Evolutionary conservation across 371 early-diverging fungal species (phyloP).

Genomic region (Saksenaea vasiformis): DNA sequence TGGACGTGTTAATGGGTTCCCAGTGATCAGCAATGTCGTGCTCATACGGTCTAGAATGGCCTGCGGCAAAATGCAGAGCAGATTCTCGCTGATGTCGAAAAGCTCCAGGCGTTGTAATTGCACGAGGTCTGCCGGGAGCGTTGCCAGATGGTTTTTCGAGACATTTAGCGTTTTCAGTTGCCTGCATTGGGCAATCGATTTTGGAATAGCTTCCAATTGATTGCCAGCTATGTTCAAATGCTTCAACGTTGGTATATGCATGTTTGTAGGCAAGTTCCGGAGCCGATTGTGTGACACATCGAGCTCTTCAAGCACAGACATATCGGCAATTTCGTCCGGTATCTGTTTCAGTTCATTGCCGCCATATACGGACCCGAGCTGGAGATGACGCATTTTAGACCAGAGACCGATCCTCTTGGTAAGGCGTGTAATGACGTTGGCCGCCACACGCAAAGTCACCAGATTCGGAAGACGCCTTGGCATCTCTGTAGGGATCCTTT

Average conservation of each 20-base stretch:
- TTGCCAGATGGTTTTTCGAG: constrained; percentile 60
- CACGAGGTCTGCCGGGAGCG: constrained; percentile 60
- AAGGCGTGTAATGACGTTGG: constrained; percentile 51
- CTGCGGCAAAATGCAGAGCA: constrained; percentile 63
- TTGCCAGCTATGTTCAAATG: constrained; percentile 55
- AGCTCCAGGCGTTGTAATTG: constrained; percentile 52
- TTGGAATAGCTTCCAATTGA: constrained; percentile 61
- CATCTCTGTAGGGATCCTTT: constrained; percentile 45
- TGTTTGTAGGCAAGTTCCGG: constrained; percentile 43
- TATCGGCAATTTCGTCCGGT: constrained; percentile 49
- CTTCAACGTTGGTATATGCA: constrained; percentile 27
- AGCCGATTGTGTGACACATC: constrained; percentile 61
- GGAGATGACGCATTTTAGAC: constrained; percentile 53
- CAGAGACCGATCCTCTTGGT: constrained; percentile 44
- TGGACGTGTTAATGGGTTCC: constrained; percentile 62
- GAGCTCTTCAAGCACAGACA: constrained; percentile 50
- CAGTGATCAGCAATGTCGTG: constrained; percentile 58
- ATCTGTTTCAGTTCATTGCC: constrained; percentile 52
- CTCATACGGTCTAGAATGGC: constrained; percentile 61
- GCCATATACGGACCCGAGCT: constrained; percentile 62
- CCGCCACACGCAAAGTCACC: constrained; percentile 49
- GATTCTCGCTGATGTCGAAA: constrained; percentile 64
- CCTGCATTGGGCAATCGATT: constrained; percentile 49
- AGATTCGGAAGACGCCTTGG: constrained; percentile 44
- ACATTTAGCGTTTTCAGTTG: constrained; percentile 51